Evolutionary conservation across 2,329 filamentous ascomycete genomes (phyloP), one percentile per base, ranked within the genome.

Genomic region (Fusarium robinianum): DNA sequence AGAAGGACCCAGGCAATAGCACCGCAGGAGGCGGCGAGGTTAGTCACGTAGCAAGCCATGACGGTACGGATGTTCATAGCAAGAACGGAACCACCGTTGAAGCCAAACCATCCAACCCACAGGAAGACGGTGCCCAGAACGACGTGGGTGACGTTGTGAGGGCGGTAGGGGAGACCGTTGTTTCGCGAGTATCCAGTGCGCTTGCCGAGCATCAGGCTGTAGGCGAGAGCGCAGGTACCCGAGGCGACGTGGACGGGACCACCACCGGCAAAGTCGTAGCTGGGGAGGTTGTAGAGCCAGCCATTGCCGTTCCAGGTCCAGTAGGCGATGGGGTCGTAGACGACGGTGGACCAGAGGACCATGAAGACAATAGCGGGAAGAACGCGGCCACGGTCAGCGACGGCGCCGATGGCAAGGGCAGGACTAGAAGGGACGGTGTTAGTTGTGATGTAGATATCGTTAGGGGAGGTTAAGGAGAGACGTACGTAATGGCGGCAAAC

Each of bases 91-190:
- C 91, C 91, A 40, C 88, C 90, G 69, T 96, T 96, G 81, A 96
- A 96, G 34, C 91, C 91, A 66, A 96, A 94, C 91, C 90, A 96
- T 46, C 91, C 90, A 31, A 96, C 88, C 91, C 91, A 96, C 35
- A 96, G 78, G 68, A 86, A 79, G 17, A 85, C 79, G 4, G 87
- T 88, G 15, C 87, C 86, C 32, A 90, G 75, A 33, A 88, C 82
- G 53, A 89, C 83, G 57, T 87, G 76, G 45, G 85, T 87, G 30
- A 87, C 83, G 62, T 87, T 89, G 68, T 90, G 86, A 7, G 85
- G 84, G 21, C 80, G 78, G 72, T 85, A 85, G 4, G 82, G 80
- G 4, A 83, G 78, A 30, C 81, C 79, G 48, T 83, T 76, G 36
- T 78, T 75, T 58, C 76, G 79, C 58, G 69, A 76, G 69, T 86